Conservation (phyloP, 75 land plant genomes). For the Isoetes taiwanensis region DNA sequence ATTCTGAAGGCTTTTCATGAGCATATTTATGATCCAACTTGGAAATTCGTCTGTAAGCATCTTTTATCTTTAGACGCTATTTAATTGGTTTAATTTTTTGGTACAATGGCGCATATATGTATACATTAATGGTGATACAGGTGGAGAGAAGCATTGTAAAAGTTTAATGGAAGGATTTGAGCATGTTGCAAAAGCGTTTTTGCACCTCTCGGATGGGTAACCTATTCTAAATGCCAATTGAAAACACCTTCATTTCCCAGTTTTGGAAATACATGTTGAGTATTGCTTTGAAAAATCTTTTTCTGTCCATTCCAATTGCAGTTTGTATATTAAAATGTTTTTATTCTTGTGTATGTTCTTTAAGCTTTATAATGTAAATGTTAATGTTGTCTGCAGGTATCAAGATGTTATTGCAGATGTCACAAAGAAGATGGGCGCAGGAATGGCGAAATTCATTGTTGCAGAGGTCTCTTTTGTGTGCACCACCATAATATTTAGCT, state of each 20-base stretch:
- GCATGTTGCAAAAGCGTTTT: constrained; percentile 64
- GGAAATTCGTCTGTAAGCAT: constrained; percentile 82
- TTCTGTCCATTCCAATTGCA: no score
- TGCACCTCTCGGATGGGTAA: constrained; percentile 54
- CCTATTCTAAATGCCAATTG: neutral
- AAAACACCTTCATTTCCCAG: neutral
- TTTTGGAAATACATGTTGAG: neutral
- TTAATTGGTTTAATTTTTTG: neutral
- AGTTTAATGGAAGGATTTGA: constrained; percentile 82
- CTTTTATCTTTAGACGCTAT: no score
- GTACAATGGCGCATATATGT: neutral
- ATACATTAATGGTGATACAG: constrained; percentile 19
- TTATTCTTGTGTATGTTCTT: no score
- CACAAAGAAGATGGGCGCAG: constrained; percentile 81
- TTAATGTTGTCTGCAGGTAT: constrained; percentile 70
- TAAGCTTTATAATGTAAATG: no score
- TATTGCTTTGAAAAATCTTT: neutral
- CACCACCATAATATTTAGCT: no score
- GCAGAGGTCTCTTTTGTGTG: no score
- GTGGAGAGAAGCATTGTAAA: constrained; percentile 83
- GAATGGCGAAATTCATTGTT: constrained; percentile 92
- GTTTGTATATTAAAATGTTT: no score
- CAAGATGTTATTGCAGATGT: constrained; percentile 89
- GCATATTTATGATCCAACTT: constrained; percentile 61
- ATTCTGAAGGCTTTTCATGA: constrained; percentile 55